Percentiles rank a stretch among this genome's conserved stretches.
Conservation (phyloP, 31 red algal genomes). For the Endocladia muricata region DNA sequence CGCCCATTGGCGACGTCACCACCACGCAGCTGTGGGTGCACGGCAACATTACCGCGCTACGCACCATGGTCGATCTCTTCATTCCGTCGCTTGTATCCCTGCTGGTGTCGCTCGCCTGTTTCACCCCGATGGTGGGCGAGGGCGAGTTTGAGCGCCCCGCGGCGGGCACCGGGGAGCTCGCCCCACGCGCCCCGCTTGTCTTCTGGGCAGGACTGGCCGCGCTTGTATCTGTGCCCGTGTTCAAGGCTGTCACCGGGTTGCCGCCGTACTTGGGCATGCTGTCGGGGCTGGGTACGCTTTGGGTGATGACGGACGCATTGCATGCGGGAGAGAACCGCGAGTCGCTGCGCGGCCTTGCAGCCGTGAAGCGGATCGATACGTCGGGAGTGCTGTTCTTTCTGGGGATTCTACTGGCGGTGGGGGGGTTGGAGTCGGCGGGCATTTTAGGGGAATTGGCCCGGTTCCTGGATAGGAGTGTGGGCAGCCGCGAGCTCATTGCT, state of each 20-base stretch:
- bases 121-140: slow-evolving; percentile 61
- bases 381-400: slow-evolving; percentile 94
- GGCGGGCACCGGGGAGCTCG: slow-evolving; percentile 35
- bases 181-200: slow-evolving; percentile 70
- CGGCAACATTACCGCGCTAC: slow-evolving; percentile 85
- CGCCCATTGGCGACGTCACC: slow-evolving; percentile 98
- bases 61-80: slow-evolving; percentile 83
- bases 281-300: slow-evolving; percentile 85
- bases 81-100: slow-evolving; percentile 90
- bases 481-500: slow-evolving; percentile 81
- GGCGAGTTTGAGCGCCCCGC: slow-evolving; percentile 64
- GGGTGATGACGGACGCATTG: slow-evolving; percentile 95
- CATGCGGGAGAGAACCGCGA: slow-evolving; percentile 86
- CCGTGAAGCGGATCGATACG: slow-evolving; percentile 85
- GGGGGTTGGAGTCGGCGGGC: slow-evolving; percentile 86
- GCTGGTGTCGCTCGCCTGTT: slow-evolving; percentile 59
- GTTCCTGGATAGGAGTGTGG: slow-evolving; percentile 62
- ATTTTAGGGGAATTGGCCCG: slow-evolving; percentile 65
- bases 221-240: slow-evolving; percentile 93
- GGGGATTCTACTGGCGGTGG: slow-evolving; percentile 92
- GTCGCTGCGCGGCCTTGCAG: slow-evolving; percentile 65
- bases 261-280: slow-evolving; percentile 98
- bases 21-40: slow-evolving; percentile 97
- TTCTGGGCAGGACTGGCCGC: slow-evolving; percentile 88
- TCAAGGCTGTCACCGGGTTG: slow-evolving; percentile 89